A percentile compares a stretch with the other conserved stretches of the same genome.
Evolutionary conservation across 2,329 filamentous ascomycete genomes (phyloP).

Genomic region (Epichloe coenophiala): DNA sequence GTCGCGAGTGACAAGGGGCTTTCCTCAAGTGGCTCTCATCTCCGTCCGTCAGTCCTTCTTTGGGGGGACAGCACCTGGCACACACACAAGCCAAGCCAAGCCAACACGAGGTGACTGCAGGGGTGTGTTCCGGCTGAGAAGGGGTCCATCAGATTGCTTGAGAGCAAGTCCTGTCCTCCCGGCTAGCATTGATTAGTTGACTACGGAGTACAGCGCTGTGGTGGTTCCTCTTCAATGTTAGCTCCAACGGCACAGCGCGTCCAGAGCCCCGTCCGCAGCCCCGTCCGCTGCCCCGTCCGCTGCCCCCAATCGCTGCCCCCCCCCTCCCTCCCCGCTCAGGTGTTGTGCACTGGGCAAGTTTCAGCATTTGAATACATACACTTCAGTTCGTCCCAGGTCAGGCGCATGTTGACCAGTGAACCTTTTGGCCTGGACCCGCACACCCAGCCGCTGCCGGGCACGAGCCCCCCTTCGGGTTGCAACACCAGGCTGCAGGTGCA

Average conservation of each 20-base stretch:
- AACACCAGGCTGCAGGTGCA: not conserved
- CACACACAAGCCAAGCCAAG: not conserved
- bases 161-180: not conserved
- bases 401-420: not conserved
- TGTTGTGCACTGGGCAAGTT: not conserved
- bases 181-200: no score
- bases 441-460: no score
- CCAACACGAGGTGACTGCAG: not conserved
- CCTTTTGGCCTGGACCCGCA: not conserved
- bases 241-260: no score
- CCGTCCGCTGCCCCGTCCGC: no score
- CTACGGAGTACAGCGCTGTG: not conserved
- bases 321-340: no score
- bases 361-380: not conserved
- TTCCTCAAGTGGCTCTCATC: not conserved
- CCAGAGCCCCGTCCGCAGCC: no score
- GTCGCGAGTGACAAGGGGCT: not conserved
- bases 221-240: not conserved
- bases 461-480: not conserved
- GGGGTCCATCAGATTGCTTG: not conserved
- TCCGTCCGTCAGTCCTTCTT: not conserved
- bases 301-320: no score
- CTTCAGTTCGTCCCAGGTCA: not conserved
- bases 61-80: not conserved
- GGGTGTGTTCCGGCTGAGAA: slow-evolving; percentile 1